These are phyloP conservation scores for Pichia phayaonensis DNA, from an alignment of 805 yeast species.

Conservation along the genomic window DNA sequence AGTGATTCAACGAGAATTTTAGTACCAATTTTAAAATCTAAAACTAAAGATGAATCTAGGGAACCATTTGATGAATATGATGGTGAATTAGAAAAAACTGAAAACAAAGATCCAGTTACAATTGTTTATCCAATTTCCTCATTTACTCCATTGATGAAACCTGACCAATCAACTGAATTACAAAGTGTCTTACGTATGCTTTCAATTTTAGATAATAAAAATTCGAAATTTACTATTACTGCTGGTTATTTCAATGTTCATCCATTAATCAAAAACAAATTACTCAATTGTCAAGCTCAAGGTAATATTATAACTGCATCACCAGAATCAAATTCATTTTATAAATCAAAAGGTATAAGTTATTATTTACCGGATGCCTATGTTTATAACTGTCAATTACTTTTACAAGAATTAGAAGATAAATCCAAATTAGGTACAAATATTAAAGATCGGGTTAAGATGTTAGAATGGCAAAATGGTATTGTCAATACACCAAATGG, in stretches of 20 bases:
- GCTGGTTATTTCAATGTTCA: constrained; percentile 95
- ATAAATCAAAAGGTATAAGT: constrained; percentile 73
- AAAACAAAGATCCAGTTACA: constrained; percentile 35
- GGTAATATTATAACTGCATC: constrained; percentile 86
- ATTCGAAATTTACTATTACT: constrained; percentile 75
- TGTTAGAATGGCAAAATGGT: constrained; percentile 86
- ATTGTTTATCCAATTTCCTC: constrained; percentile 87
- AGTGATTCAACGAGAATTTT: constrained; percentile 49
- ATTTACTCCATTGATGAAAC: constrained; percentile 69
- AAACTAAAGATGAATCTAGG: constrained; percentile 16
- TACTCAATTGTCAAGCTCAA: constrained; percentile 49
- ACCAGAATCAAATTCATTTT: constrained; percentile 91
- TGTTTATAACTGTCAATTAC: constrained; percentile 61
- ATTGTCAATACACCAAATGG: constrained; percentile 73
- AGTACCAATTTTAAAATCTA: constrained; percentile 49
- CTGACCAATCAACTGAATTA: constrained; percentile 75
- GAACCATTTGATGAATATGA: constrained; percentile 7
- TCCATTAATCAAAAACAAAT: constrained; percentile 54
- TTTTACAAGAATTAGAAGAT: constrained; percentile 44
- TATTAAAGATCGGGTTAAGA: constrained; percentile 34
- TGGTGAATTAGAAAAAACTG: background rate
- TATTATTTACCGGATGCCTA: constrained; percentile 83
- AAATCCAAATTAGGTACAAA: constrained; percentile 10
- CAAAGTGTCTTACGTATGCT: constrained; percentile 57
- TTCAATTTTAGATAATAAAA: constrained; percentile 46